Evolutionary conservation across 1,284 basidiomycete species (phyloP), one percentile per base, ranked within the genome.

Genomic region (Rhodotorula sp.): DNA sequence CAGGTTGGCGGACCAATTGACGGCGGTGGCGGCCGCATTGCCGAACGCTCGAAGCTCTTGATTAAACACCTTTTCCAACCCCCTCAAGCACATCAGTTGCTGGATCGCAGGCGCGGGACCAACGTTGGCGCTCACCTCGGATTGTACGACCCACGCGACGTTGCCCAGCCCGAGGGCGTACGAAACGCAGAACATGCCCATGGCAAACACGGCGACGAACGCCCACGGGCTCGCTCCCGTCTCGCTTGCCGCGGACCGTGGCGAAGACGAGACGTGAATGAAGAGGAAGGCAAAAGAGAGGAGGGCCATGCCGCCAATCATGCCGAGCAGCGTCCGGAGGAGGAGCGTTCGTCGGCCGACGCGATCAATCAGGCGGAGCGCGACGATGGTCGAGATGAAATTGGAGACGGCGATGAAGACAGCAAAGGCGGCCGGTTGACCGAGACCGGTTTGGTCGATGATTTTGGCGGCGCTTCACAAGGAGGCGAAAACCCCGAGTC

Each of bases 391-490:
- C 49, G 65, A 73, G 57, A 71, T 14, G n/a, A 73, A 76, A 52
- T 92, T 92, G 47, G 90, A 90, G 6, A 87, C 86, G 4, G 90
- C 89, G 58, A 92, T 84, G 75, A 92, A 87, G 58, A 91, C 84
- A 2, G 90, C 89, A 48, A 90, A 89, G 0, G 89, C 89, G 0
- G 89, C 91, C 0, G 90, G 89, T 74, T 91, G 88, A 77, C 89
- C 83, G 80, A 92, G 91, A 0, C 90, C 90, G 54, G 92, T 89
- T 75, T 87, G 84, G 74, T 88, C 85, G 82, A 92, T 91, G 43
- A 92, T 84, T 3, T 89, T 90, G 15, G 89, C 89, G 23, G 70
- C 69, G 56, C 64, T 67, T 28, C 2, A 7, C 3, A 15, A 31
- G n/a, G 19, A 15, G 52, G 18, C 28, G 31, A 8, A 38, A 6